These are phyloP conservation scores for Hyaloscypha bicolor DNA, from an alignment of 495 filamentous ascomycete species.

Conservation along the genomic window DNA sequence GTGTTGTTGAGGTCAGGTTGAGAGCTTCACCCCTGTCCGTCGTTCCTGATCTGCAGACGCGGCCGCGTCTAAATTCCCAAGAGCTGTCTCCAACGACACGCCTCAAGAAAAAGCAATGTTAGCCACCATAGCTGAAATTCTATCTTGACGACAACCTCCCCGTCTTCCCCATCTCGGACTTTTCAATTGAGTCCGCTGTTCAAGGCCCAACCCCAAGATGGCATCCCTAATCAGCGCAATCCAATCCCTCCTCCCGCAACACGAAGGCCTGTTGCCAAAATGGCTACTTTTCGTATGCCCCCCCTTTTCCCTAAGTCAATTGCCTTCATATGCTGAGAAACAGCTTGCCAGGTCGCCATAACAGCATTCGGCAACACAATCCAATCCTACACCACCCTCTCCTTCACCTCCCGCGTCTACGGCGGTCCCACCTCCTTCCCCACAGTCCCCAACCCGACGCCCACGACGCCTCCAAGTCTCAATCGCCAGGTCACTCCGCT, in stretches of 20 bases:
- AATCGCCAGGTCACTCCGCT: constrained; percentile 64
- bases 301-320: constrained; percentile 11
- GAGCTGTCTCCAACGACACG: not conserved
- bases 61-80: not conserved
- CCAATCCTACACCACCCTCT: constrained; percentile 75
- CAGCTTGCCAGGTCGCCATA: constrained; percentile 62
- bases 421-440: constrained; percentile 42
- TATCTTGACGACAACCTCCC: not conserved
- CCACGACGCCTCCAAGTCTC: constrained; percentile 42
- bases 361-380: constrained; percentile 78
- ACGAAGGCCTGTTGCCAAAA: constrained; percentile 63
- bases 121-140: not conserved
- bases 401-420: constrained; percentile 80
- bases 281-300: constrained; percentile 65
- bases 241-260: constrained; percentile 49
- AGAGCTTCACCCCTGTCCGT: not conserved
- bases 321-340: not conserved
- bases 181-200: not conserved
- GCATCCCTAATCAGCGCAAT: constrained; percentile 29
- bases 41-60: not conserved
- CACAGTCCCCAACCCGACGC: constrained; percentile 20
- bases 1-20: constrained; percentile 6
- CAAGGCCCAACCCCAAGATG: not conserved
- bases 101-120: not conserved
- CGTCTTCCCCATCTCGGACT: not conserved